Evolutionary conservation across 2,329 filamentous ascomycete species (phyloP).

Genomic region (Purpureocillium lavendulum): DNA sequence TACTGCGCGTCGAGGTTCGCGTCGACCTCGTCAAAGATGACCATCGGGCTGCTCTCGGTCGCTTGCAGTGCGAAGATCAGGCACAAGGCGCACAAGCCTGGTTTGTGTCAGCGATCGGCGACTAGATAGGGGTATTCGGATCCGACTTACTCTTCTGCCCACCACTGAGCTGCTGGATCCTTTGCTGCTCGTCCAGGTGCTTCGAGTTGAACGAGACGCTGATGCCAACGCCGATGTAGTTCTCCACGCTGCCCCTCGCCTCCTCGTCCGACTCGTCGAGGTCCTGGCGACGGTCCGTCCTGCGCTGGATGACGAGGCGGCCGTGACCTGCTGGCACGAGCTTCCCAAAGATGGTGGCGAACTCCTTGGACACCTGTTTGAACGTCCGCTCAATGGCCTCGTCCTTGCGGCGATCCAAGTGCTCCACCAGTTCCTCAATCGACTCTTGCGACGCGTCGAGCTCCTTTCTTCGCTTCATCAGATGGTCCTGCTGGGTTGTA

Average conservation of each 20-base stretch:
- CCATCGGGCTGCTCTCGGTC: conserved; percentile 94
- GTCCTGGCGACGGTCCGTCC: conserved; percentile 63
- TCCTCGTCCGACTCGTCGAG: conserved; percentile 57
- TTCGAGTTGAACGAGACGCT: conserved; percentile 98
- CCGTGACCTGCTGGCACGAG: conserved; percentile 91
- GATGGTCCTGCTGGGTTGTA: conserved; percentile 79
- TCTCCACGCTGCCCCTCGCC: conserved; percentile 70
- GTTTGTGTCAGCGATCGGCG: conserved; percentile 7
- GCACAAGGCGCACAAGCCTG: conserved; percentile 89
- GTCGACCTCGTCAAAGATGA: conserved; percentile 98
- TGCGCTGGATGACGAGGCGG: conserved; percentile 84
- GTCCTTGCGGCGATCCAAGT: conserved; percentile 91
- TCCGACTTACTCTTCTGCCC: conserved; percentile 90
- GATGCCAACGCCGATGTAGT: conserved; percentile 93
- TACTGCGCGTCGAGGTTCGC: conserved; percentile 98
- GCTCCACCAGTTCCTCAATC: conserved; percentile 86
- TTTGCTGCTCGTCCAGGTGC: conserved; percentile 88
- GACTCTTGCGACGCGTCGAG: conserved; percentile 78
- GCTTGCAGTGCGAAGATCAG: conserved; percentile 98
- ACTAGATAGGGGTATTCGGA: neutral
- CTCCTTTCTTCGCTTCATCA: conserved; percentile 78
- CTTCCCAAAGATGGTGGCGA: conserved; percentile 86
- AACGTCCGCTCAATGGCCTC: conserved; percentile 98
- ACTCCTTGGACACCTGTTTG: conserved; percentile 93
- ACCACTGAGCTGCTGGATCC: conserved; percentile 93